Evolutionary conservation across 805 yeast genomes (phyloP), one percentile per base, ranked within the genome.

Genomic region (Metschnikowia santaceciliae): DNA sequence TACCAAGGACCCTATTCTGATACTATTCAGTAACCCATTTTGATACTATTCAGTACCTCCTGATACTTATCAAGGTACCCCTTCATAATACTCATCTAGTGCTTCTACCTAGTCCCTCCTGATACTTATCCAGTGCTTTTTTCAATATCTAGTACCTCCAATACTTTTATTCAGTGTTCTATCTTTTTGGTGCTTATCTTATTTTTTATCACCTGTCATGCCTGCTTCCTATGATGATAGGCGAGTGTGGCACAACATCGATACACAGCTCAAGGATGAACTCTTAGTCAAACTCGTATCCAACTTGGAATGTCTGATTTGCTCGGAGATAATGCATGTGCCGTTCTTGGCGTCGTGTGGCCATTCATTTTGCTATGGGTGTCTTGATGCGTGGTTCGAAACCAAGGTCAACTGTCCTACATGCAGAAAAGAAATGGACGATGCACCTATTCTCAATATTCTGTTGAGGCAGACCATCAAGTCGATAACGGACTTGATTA

Each of bases 301-400:
- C 32, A 61, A 66, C 6, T 51, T 78, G 36, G 78, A 74, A 53
- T 87, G 94, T 61, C 74, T 85, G 6, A 76, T 87, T 10, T 87
- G 94, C 60, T 82, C 84, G 34, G 92, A 86, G 47, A 67, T 78
- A 46, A 81, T 86, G 86, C 77, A 74, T 54, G 77, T 78, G 2
- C 92, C 94, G 1, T 80, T 82, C 58, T 70, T 80, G 58, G 71
- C 82, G 0, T 64, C 72, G 11, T 87, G 94, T 68, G 92, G 92
- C 2, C 94, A 87, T 62, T 79, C 86, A 32, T 86, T 81, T 58
- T 87, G 92, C 65, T 86, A 86, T 61, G 78, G 70, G 20, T 71
- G 92, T 62, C 62, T 85, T n/a, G 68, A 71, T 17, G 73, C 76
- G 22, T 86, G 94, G 92, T 77, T 85, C 42, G 69, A 69, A 14